Base-by-base conservation (phyloP, 1,284 basidiomycete genomes). In the Fomitopsis schrenkii region DNA sequence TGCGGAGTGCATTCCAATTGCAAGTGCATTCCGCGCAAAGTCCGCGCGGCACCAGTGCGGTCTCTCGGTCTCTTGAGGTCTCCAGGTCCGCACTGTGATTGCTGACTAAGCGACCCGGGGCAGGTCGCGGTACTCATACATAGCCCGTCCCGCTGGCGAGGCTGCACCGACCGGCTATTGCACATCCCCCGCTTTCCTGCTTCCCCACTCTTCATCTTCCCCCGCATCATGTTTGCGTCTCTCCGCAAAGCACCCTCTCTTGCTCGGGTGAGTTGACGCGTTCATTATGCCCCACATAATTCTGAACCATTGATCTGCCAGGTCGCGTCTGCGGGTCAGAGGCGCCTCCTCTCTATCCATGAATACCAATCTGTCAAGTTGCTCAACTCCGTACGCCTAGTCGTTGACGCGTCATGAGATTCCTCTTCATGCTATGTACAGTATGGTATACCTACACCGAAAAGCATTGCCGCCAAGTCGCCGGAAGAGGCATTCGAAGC, bases 381-480 rank as follows among this genome's bases (percentile, higher is more conserved):
- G 55, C 86, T 99, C 71, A 98, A 98, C 81, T 89, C 92, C 68
- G 95, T 96, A 68, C 68, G 82, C 77, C 40, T 22, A 9, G 45
- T 38, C 22, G 7, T 46, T 35, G 41, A 53, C 54, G 30, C 14
- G 30, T n/a, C 28, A n/a, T 30, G 2, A 22, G 48, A 22, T 5
- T 19, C 4, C 19, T 44, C 36, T 50, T 40, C 38, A 22, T 30
- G 8, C 30, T 33, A 19, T 40, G 48, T 6, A 26, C 70, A 98
- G 94, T 98, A 98, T 79, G 95, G 94, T 56, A 92, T 99, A 64
- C 88, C 94, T 35, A 98, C 96, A n/a, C 97, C 97, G 40, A 95
- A 93, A 78, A 92, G 94, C 71, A 78, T 95, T 57, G 82, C 90
- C 46, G 97, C 97, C 54, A 93, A 92, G 76, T 85, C 93, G 19